Evolutionary conservation across 768 basidiomycete genomes (phyloP), one percentile per base, ranked within the genome.

Genomic region (Kwoniella newhampshirensis): DNA sequence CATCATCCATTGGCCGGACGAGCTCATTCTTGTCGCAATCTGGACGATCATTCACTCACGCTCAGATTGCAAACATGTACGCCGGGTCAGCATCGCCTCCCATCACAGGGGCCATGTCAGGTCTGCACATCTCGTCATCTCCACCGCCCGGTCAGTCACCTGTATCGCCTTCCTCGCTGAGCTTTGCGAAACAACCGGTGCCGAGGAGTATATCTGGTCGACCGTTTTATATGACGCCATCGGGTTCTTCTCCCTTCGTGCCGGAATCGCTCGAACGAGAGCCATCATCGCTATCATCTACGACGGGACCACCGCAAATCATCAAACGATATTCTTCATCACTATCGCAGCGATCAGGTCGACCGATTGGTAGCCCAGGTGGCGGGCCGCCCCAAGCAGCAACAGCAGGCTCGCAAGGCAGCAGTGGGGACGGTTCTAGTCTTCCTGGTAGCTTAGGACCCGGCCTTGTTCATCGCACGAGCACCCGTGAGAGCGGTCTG

Each of bases 1-100:
- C 56, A 28, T 59, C 63, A n/a, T 74, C 67, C 15, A 52, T 66
- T 23, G 73, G 67, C 13, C 62, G 73, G 23, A 71, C 70, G 4
- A 67, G 64, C 37, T 73, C 75, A 11, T 76, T 71, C 64, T 51
- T 76, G 9, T 76, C 75, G 1, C 73, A 74, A 50, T 74, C 75
- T 12, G 75, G 75, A 15, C 60, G 75, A 30, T 76, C 75, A 1
- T 73, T 73, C 59, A 74, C 73, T 30, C 75, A 73, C 26, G 66
- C 72, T 15, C 68, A 67, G 43, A 44, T 68, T 1, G 65, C 70
- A 18, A 65, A 67, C 26, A 68, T 69, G 64, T 54, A 57, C n/a
- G 46, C 50, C 32, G 59, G 52, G 12, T 63, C 58, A 8, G 65
- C 66, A 17, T 63, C 60, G n/a, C 67, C 62, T 12, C 66, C 59